These are phyloP conservation scores for Hypsizygus ulmarius DNA, from an alignment of 1,284 basidiomycete species.

Conservation along the genomic window DNA sequence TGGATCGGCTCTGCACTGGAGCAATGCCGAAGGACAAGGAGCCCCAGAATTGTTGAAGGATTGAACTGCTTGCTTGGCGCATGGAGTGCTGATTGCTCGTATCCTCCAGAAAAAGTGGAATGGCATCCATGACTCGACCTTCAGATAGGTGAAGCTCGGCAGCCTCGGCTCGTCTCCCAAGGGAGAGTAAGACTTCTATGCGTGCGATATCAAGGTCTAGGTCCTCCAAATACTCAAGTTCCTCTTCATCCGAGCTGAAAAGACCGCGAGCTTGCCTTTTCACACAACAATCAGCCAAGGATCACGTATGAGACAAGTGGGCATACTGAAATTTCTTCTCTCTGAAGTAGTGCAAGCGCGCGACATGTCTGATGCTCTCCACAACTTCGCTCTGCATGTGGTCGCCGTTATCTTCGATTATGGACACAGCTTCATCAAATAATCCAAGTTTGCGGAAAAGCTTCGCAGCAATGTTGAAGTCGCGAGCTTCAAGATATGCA, in stretches of 20 bases:
- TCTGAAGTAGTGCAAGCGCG: constrained; percentile 52
- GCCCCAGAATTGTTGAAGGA: constrained; percentile 33
- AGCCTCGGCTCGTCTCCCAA: constrained; percentile 47
- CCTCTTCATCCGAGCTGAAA: constrained; percentile 50
- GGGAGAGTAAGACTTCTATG: constrained; percentile 46
- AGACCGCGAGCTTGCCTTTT: too few relatives aligned
- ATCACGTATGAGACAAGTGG: too few relatives aligned
- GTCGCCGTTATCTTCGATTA: constrained; percentile 30
- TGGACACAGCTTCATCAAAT: constrained; percentile 39
- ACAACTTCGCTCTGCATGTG: constrained; percentile 35
- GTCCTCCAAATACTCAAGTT: constrained; percentile 56
- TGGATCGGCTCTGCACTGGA: constrained; percentile 7
- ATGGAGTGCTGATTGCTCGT: constrained; percentile 26
- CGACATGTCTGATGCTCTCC: constrained; percentile 44
- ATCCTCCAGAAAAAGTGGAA: constrained; percentile 43
- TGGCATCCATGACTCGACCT: constrained; percentile 48
- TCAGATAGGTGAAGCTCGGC: constrained; percentile 54
- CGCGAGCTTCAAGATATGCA: constrained; percentile 41
- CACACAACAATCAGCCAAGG: too few relatives aligned
- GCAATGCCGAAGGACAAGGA: constrained; percentile 28
- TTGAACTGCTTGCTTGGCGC: constrained; percentile 27
- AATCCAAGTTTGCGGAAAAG: constrained; percentile 46
- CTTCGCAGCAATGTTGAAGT: constrained; percentile 45
- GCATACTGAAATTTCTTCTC: constrained; percentile 45
- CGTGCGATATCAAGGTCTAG: constrained; percentile 52